Conservation (phyloP, 1,284 basidiomycete genomes). For the Apiotrichum laibachii region DNA sequence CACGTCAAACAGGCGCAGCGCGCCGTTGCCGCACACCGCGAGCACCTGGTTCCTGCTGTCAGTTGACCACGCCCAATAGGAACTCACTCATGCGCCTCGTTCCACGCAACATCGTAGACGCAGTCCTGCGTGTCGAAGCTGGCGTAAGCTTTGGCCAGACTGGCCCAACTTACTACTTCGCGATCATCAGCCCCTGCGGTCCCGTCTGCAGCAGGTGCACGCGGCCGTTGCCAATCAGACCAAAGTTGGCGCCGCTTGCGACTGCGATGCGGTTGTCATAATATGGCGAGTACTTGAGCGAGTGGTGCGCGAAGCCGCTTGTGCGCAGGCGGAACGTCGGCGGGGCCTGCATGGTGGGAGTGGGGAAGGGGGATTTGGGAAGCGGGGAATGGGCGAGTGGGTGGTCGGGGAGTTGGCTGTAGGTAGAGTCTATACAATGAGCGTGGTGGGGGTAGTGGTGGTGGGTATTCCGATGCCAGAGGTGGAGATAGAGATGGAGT, state of each 20-base stretch:
- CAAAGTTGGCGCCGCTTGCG: conserved; percentile 90
- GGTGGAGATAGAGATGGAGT: no score
- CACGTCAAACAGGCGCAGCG: conserved; percentile 86
- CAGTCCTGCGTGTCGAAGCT: conserved; percentile 95
- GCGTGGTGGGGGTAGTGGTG: no score
- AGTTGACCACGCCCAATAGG: conserved; percentile 10
- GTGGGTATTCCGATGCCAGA: no score
- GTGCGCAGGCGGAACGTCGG: conserved; percentile 52
- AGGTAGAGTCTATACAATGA: no score
- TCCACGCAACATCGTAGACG: conserved; percentile 88
- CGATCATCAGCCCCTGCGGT: conserved; percentile 57
- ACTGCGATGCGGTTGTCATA: conserved; percentile 76
- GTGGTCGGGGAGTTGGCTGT: no score
- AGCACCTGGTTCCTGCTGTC: conserved; percentile 67
- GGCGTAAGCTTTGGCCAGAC: no score
- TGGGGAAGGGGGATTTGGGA: not conserved
- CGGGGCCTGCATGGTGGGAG: conserved; percentile 4
- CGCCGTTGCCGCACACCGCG: conserved; percentile 85
- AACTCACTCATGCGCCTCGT: conserved; percentile 79
- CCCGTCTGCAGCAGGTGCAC: conserved; percentile 66
- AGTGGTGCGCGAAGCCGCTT: conserved; percentile 83
- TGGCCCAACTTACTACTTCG: conserved; percentile 68
- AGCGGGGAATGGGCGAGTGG: not conserved
- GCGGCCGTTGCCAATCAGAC: conserved; percentile 89
- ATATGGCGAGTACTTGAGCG: conserved; percentile 88